A percentile compares a stretch with the other conserved stretches of the same genome.
Conservation (phyloP, 208 protist species). For the Crithidia sp. region DNA sequence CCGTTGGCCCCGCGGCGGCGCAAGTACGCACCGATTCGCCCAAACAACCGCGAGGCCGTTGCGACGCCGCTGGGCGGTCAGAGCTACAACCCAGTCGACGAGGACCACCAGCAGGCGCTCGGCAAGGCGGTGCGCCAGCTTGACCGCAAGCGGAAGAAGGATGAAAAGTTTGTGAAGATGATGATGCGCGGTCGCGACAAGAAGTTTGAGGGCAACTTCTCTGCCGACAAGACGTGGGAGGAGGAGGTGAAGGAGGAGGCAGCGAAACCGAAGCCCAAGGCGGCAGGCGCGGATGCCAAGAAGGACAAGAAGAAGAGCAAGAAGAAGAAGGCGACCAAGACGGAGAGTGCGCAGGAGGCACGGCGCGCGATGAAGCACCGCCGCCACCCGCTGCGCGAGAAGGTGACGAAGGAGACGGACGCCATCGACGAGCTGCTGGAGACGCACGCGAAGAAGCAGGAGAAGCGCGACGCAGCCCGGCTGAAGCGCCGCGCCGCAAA, state of each 20-base stretch:
- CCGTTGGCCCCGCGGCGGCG: slow-evolving; percentile 64
- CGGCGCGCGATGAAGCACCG: slow-evolving; percentile 59
- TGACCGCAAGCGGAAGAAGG: slow-evolving; percentile 60
- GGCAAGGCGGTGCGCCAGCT: slow-evolving; percentile 63
- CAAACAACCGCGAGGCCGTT: slow-evolving; percentile 86
- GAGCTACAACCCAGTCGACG: slow-evolving; percentile 86
- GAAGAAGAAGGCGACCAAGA: slow-evolving; percentile 42
- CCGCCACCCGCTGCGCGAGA: slow-evolving; percentile 76
- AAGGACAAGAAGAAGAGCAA: slow-evolving; percentile 28
- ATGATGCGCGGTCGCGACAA: slow-evolving; percentile 64
- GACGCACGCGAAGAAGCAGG: slow-evolving; percentile 39
- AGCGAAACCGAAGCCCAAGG: neutral
- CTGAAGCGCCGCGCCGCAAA: slow-evolving; percentile 58
- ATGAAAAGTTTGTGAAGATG: slow-evolving; percentile 77
- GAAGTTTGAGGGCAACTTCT: slow-evolving; percentile 57
- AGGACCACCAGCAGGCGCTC: slow-evolving; percentile 80
- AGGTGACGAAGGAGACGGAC: slow-evolving; percentile 54
- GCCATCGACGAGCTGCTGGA: slow-evolving; percentile 60
- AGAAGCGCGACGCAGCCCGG: slow-evolving; percentile 42
- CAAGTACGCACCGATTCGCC: slow-evolving; percentile 73
- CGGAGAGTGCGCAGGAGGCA: slow-evolving; percentile 36
- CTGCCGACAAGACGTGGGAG: slow-evolving; percentile 80
- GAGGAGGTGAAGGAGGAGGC: slow-evolving; percentile 70
- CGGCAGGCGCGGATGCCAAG: slow-evolving; percentile 3
- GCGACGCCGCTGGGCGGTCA: slow-evolving; percentile 72